Base-by-base conservation (phyloP, 2,329 filamentous ascomycete genomes). In the Penicillium vulpinum region DNA sequence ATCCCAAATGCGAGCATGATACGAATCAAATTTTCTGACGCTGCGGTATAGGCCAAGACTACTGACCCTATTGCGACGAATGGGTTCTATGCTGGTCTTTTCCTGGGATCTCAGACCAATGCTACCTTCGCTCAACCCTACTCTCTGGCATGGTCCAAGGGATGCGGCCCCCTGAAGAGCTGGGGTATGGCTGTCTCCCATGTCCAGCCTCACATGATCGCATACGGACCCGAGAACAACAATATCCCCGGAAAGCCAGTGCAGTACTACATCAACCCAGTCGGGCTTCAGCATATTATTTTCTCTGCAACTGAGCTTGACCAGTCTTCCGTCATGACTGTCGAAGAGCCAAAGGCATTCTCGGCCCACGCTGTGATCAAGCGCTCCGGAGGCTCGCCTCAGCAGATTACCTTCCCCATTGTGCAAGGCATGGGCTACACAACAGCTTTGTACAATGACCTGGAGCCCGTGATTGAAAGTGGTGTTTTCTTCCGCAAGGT, bases 351-450 rank as follows among this genome's bases (percentile, higher is more conserved):
- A 24, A 73, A 79, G 51, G 80, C 80, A 2, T 85, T 86, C 65
- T 86, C 84, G 0, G 82, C 81, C 15, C 86, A 91, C 61, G 85
- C 91, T 44, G 88, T 89, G 43, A 78, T 97, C 31, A 82, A 78
- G 49, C 80, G 81, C 3, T 77, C 80, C 22, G 69, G 73, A n/a
- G 78, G 78, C 3, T 80, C 82, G 8, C 72, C 79, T 1, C 83
- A 88, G 0, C 79, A 83, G 1, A 82, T 97, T 21, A 88, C 85
- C 0, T 91, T 96, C 62, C 92, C 92, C 0, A 70, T 97, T 8
- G 86, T 96, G 0, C 93, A 97, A 70, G 94, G 94, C 11, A 94
- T 95, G 86, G 88, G 85, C 0, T 96, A 92, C 66, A 80, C 96
- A 18, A 97, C 92, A 5, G 92, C 82, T 0, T 73, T 89, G 18